Evolutionary conservation across 2,329 filamentous ascomycete species (phyloP), one percentile per base, ranked within the genome.

Genomic region (Myriosclerotinia curreyana): DNA sequence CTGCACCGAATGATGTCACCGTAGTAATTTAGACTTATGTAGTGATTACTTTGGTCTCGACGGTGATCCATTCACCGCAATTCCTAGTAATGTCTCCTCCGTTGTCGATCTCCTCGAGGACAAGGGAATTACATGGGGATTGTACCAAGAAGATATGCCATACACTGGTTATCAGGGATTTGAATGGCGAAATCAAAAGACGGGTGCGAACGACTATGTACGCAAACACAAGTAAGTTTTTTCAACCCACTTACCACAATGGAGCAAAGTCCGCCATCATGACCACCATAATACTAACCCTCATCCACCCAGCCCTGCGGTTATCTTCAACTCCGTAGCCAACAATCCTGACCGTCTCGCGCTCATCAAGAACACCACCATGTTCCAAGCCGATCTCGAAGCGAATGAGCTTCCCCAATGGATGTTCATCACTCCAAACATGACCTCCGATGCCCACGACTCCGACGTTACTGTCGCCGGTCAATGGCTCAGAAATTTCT

Each of bases 81-180:
- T 86, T 44, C 81, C 82, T 42, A 70, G 75, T 65, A 90, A 90
- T 72, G 77, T 91, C 51, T 87, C 85, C 11, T 86, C 86, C 12
- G 76, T 91, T 25, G 79, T 86, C n/a, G 87, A 91, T 75, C 78
- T 91, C 59, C 83, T 91, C 25, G 86, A 90, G 67, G 80, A 81
- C 68, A 83, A 82, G 71, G 79, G 80, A 62, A 86, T 91, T 73
- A 82, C 82, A 3, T 91, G 88, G 88, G 87, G 79, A 59, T 79
- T 87, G 68, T 95, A 94, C 77, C 84, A 92, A 75, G 90, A 95
- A 74, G 87, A 91, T 71, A 82, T 89, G 81, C 91, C 91, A 2
- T 92, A 86, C 76, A 80, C 84, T 2, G 91, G 91, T 15, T 94
- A 85, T 76, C 82, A 90, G 74, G 90, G 89, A 31, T 75, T 76